These are phyloP conservation scores for Cryptosporidium viatorum DNA, from an alignment of 169 alveolate species.

Conservation along the genomic window DNA sequence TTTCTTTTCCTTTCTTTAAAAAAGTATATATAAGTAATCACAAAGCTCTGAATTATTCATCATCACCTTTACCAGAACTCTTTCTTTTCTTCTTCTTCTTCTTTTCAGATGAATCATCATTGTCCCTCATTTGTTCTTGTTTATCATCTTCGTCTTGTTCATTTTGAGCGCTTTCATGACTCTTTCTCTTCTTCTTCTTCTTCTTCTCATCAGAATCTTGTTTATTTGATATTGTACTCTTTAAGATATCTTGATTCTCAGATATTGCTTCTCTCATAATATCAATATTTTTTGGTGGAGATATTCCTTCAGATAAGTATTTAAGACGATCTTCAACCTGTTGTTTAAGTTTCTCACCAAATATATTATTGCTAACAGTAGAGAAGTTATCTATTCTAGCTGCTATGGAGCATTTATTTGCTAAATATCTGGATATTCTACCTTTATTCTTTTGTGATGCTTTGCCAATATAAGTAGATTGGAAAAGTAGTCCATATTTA, in stretches of 20 bases:
- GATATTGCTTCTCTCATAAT: constrained; percentile 88
- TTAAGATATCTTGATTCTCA: constrained; percentile 73
- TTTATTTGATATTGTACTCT: constrained; percentile 73
- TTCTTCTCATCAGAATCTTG: constrained; percentile 75
- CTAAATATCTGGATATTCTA: constrained; percentile 95
- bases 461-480: constrained; percentile 95
- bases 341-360: constrained; percentile 93
- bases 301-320: constrained; percentile 87
- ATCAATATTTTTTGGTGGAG: constrained; percentile 86
- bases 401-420: constrained; percentile 98
- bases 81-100: constrained; percentile 27
- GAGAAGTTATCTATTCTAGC: constrained; percentile 95
- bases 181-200: constrained; percentile 75
- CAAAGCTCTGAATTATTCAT: background rate
- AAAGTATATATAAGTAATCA: too few relatives aligned
- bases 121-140: background rate
- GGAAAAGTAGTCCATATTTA: constrained; percentile 97
- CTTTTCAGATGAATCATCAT: background rate
- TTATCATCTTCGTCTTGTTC: background rate
- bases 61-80: background rate
- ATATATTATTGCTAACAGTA: constrained; percentile 83
- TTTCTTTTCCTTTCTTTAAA: constrained; percentile 11
- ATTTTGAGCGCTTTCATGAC: constrained; percentile 19
- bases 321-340: constrained; percentile 95
- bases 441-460: constrained; percentile 96